Conservation (phyloP, 257 asterid genomes). For the Capsicum pubescens region DNA sequence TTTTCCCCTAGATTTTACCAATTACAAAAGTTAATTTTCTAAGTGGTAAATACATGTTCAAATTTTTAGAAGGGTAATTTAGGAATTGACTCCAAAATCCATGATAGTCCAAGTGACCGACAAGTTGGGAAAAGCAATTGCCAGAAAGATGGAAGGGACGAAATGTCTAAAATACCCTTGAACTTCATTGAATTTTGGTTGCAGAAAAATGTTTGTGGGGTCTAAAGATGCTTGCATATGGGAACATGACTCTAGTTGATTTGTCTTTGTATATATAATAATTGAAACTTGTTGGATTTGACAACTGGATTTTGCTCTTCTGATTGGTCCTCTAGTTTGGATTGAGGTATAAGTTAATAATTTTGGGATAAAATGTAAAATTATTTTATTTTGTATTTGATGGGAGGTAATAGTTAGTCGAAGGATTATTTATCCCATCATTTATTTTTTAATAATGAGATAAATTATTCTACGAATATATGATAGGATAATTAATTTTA, state of each 20-base stretch:
- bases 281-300: conserved; percentile 39
- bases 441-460: too few species aligned
- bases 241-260: conserved; percentile 56
- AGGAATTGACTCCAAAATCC: neutral
- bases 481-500: too few species aligned
- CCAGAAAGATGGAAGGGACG: neutral
- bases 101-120: conserved; percentile 8
- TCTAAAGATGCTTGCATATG: conserved; percentile 46
- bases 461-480: too few species aligned
- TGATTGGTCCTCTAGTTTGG: neutral
- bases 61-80: conserved; percentile 7
- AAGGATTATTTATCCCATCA: too few species aligned
- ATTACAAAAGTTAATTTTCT: neutral
- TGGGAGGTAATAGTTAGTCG: too few species aligned
- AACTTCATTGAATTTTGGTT: neutral
- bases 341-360: too few species aligned
- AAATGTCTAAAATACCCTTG: conserved; percentile 45
- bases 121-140: conserved; percentile 24
- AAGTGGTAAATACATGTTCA: too few species aligned
- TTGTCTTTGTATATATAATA: conserved; percentile 35
- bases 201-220: conserved; percentile 40
- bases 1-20: neutral
- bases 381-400: too few species aligned
- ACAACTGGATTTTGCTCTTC: conserved; percentile 54
- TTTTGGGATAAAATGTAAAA: too few species aligned